A percentile compares a stretch with the other conserved stretches of the same genome.
These are phyloP conservation scores for Kwoniella sp. DNA, from an alignment of 768 basidiomycete species.

Conservation along the genomic window DNA sequence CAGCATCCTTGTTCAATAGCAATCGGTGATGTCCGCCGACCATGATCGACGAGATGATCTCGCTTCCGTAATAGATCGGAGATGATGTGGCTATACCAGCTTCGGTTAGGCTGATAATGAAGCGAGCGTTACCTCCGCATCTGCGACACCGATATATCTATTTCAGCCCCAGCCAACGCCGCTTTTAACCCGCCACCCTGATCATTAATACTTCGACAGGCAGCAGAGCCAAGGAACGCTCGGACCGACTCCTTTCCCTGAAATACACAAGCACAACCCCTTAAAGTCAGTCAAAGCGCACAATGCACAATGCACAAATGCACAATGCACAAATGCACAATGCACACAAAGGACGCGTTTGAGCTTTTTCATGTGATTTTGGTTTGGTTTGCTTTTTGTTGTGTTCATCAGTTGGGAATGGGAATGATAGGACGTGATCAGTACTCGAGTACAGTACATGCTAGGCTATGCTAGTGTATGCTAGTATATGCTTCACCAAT, in stretches of 20 bases:
- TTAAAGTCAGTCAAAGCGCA: neutral
- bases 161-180: neutral
- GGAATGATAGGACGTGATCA: no score
- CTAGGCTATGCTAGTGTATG: no score
- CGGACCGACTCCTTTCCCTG: neutral
- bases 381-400: neutral
- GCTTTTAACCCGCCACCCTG: neutral
- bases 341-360: slow-evolving; percentile 14
- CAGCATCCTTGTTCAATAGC: no score
- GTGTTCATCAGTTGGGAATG: neutral
- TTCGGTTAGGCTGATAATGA: no score
- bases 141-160: no score
- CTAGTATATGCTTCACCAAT: no score
- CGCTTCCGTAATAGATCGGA: neutral
- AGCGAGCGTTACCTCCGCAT: no score
- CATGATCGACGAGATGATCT: no score
- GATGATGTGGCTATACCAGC: no score
- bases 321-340: neutral
- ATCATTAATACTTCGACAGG: neutral
- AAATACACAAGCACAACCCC: neutral
- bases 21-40: neutral
- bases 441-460: no score
- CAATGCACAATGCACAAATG: neutral
- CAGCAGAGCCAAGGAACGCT: no score
- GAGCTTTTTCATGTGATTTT: slow-evolving; percentile 17